Percentiles rank a stretch among this genome's conserved stretches.
Conservation (phyloP, 2,329 filamentous ascomycete genomes). For the Lasiodiplodia theobromae region DNA sequence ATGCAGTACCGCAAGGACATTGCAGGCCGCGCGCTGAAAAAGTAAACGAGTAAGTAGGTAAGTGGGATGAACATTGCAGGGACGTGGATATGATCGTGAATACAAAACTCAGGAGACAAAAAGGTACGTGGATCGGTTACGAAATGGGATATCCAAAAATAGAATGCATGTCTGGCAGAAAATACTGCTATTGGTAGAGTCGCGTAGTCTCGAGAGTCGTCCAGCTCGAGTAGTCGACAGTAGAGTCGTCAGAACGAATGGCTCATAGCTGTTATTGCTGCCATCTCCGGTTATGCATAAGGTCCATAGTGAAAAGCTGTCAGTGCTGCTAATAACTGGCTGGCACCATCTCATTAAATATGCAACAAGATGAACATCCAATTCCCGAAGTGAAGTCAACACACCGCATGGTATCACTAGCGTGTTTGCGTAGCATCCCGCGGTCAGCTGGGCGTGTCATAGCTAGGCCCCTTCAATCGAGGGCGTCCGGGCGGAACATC, state of each 20-base stretch:
- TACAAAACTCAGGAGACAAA: slow-evolving; percentile 23
- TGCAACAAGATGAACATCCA: neutral
- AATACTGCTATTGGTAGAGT: neutral
- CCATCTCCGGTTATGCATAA: neutral
- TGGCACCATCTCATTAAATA: neutral
- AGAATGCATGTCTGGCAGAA: slow-evolving; percentile 8
- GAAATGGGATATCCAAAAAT: slow-evolving; percentile 26
- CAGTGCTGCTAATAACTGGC: neutral
- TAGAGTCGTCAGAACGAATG: neutral
- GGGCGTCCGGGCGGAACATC: slow-evolving; percentile 21
- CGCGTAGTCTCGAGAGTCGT: neutral
- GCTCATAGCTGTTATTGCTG: neutral
- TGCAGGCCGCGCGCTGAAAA: slow-evolving; percentile 61
- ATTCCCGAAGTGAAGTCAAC: neutral
- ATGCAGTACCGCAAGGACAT: slow-evolving; percentile 96
- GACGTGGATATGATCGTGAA: slow-evolving; percentile 5
- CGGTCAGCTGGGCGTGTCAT: slow-evolving; percentile 9
- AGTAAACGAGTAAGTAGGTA: slow-evolving; percentile 30
- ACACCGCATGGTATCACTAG: neutral
- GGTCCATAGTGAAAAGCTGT: neutral
- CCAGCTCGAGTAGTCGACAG: neutral
- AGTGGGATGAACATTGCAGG: slow-evolving; percentile 6
- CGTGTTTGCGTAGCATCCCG: neutral
- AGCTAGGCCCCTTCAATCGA: neutral
- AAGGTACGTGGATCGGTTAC: slow-evolving; percentile 23